phyloP scores from a whole-genome alignment of 2,329 filamentous ascomycete genomes.

The Whalleya microplaca region DNA sequence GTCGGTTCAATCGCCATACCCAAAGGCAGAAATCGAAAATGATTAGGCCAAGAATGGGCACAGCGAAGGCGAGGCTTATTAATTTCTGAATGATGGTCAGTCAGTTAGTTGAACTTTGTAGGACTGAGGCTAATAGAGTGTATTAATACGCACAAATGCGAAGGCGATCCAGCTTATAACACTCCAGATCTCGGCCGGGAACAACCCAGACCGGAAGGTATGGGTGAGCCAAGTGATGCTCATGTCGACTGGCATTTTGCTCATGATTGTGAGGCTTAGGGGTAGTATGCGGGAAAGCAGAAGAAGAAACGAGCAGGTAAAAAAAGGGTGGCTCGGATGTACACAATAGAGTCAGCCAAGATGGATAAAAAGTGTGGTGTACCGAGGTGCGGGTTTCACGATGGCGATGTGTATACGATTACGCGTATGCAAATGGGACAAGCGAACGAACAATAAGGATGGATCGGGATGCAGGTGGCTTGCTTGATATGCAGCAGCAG shows the following conservation, averaged over 20 bases:
- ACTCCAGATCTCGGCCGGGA: slow-evolving; percentile 31
- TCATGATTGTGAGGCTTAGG: slow-evolving; percentile 11
- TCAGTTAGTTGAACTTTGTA: slow-evolving; percentile 11
- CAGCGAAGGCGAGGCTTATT: slow-evolving; percentile 46
- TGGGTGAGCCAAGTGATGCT: slow-evolving; percentile 29
- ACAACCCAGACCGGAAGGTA: slow-evolving; percentile 17
- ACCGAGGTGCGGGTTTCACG: too few relatives aligned
- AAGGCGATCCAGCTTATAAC: slow-evolving; percentile 38
- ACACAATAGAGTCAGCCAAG: slow-evolving; percentile 13
- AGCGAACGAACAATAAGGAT: too few relatives aligned
- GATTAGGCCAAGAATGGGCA: slow-evolving; percentile 53
- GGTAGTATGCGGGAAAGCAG: neutral
- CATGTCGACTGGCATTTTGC: slow-evolving; percentile 24
- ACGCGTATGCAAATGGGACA: too few relatives aligned
- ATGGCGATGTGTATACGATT: too few relatives aligned
- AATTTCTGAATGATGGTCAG: slow-evolving; percentile 31
- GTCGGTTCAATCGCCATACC: slow-evolving; percentile 51
- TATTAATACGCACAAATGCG: slow-evolving; percentile 33
- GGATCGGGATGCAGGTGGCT: too few relatives aligned
- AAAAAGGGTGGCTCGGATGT: neutral
- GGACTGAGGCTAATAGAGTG: neutral
- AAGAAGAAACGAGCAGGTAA: neutral
- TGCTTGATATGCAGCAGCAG: too few relatives aligned
- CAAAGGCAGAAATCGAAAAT: slow-evolving; percentile 56
- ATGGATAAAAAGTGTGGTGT: too few relatives aligned